Evolutionary conservation across 495 filamentous ascomycete species (phyloP).

Genomic region (Alectoria sarmentosa): DNA sequence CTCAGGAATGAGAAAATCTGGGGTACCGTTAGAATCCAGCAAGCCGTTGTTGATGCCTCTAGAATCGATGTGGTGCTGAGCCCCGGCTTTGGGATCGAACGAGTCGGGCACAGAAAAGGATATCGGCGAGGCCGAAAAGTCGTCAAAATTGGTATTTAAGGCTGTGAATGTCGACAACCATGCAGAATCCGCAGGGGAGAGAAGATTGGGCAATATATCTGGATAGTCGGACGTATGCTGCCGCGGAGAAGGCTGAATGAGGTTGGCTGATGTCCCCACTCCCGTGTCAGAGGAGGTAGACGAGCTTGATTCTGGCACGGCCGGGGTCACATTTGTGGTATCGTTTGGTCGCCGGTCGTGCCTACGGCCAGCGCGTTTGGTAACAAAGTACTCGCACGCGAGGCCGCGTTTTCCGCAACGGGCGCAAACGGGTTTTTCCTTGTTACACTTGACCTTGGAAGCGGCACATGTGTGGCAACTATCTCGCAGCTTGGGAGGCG

Average conservation of each 20-base stretch:
- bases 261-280: not conserved
- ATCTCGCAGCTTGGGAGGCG: slow-evolving; percentile 23
- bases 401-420: slow-evolving; percentile 48
- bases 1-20: slow-evolving; percentile 13
- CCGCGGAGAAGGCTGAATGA: not conserved
- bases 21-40: not conserved
- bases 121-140: slow-evolving; percentile 21
- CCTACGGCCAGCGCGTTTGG: slow-evolving; percentile 36
- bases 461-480: slow-evolving; percentile 30
- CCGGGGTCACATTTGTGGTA: not conserved
- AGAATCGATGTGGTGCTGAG: slow-evolving; percentile 9
- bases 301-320: not conserved
- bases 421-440: slow-evolving; percentile 49
- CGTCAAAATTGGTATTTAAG: slow-evolving; percentile 22
- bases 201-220: slow-evolving; percentile 4
- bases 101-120: slow-evolving; percentile 9
- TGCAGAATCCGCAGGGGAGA: slow-evolving; percentile 17
- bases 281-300: not conserved
- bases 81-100: slow-evolving; percentile 8
- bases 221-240: not conserved
- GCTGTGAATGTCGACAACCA: slow-evolving; percentile 11
- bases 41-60: slow-evolving; percentile 11
- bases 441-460: slow-evolving; percentile 48
- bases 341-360: slow-evolving; percentile 19
- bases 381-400: slow-evolving; percentile 47